A percentile compares a stretch with the other conserved stretches of the same genome.
Conservation (phyloP, 2,329 filamentous ascomycete genomes). For the Diaporthe ilicicola region DNA sequence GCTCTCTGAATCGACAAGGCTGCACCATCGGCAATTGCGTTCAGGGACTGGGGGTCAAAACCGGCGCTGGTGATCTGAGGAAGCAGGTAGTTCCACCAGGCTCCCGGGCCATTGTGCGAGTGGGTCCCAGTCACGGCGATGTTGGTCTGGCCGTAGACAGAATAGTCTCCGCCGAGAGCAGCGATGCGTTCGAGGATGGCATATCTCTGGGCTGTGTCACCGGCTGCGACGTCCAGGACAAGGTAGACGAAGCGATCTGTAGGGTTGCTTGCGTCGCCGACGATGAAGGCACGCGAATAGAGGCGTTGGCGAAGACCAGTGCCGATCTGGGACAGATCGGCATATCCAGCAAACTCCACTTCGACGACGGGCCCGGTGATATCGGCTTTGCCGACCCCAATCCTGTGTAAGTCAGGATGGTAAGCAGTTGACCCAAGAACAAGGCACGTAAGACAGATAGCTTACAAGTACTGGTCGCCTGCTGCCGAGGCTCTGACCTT, state of each 20-base stretch:
- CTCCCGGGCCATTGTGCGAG: constrained; percentile 89
- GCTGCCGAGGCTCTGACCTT: constrained; percentile 29
- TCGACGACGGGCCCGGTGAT: constrained; percentile 83
- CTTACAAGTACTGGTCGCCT: constrained; percentile 32
- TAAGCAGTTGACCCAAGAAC: not conserved
- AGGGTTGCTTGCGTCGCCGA: constrained; percentile 72
- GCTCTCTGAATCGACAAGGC: constrained; percentile 82
- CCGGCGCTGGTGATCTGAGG: constrained; percentile 90
- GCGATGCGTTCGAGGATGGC: constrained; percentile 83
- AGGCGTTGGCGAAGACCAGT: constrained; percentile 86
- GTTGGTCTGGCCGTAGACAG: constrained; percentile 80
- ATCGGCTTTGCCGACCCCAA: constrained; percentile 66
- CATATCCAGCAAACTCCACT: constrained; percentile 92
- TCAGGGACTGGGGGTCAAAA: constrained; percentile 86
- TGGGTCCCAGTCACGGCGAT: constrained; percentile 92
- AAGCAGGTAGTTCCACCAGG: constrained; percentile 93
- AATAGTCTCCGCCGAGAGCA: constrained; percentile 75
- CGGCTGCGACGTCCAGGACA: constrained; percentile 85
- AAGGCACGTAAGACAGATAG: not conserved
- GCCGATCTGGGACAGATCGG: constrained; percentile 82
- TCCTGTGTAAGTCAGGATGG: constrained; percentile 18
- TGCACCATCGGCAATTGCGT: constrained; percentile 87
- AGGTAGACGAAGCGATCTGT: constrained; percentile 84
- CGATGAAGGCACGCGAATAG: constrained; percentile 89
- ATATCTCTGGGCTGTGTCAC: constrained; percentile 87